These are phyloP conservation scores for Solanum medicagineum DNA, from an alignment of 257 asterid genomes.

Conservation along the genomic window DNA sequence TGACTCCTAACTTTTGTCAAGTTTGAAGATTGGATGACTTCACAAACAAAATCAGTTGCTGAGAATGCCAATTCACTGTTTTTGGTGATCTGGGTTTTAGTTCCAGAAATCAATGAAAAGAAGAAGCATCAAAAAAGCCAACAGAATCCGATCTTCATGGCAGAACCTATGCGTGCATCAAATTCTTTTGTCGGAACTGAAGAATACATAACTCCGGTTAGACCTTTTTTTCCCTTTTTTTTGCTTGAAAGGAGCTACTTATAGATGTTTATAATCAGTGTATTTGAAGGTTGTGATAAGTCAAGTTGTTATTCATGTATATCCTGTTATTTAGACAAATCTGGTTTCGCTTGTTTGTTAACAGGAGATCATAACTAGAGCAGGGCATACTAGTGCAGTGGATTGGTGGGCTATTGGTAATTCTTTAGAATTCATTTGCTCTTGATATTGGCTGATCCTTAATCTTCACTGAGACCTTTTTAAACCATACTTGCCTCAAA, in stretches of 20 bases:
- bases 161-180: constrained; percentile 98
- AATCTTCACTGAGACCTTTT: background rate
- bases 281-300: background rate
- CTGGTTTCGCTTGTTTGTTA: background rate
- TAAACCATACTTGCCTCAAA: background rate
- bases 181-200: constrained; percentile 97
- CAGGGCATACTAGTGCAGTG: constrained; percentile 96
- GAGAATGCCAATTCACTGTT: background rate
- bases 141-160: constrained; percentile 74
- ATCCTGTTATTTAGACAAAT: background rate
- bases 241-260: background rate
- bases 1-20: background rate
- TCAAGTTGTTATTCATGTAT: background rate
- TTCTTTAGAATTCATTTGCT: background rate
- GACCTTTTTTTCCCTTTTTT: constrained; percentile 5
- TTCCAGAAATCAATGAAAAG: constrained; percentile 69
- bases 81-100: constrained; percentile 25
- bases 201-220: constrained; percentile 96
- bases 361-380: constrained; percentile 90
- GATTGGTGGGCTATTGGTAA: constrained; percentile 99
- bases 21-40: background rate
- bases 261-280: background rate
- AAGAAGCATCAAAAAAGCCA: constrained; percentile 48
- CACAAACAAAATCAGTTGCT: background rate
- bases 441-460: background rate